Percentiles rank a stretch among this genome's conserved stretches.
Conservation (phyloP, 176 grass and related monocot species). For the Echinochloa phyllopogon region DNA sequence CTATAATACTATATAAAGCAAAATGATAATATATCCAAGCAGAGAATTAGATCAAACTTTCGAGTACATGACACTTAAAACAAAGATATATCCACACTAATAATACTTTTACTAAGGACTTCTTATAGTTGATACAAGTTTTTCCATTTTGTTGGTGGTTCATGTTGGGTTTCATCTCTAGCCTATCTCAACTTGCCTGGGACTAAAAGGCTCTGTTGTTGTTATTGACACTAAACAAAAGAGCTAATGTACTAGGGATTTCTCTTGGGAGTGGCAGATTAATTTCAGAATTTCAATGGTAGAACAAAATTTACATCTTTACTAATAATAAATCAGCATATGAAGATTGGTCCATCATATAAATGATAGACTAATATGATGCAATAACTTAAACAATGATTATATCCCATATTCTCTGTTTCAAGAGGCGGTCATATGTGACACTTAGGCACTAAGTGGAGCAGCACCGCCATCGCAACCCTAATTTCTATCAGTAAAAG, state of each 20-base stretch:
- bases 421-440: background rate
- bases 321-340: background rate
- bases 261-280: background rate
- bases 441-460: background rate
- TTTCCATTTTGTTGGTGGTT: background rate
- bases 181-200: background rate
- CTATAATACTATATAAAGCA: background rate
- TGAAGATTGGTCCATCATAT: background rate
- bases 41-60: background rate
- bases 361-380: background rate
- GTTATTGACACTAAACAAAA: background rate
- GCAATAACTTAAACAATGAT: background rate
- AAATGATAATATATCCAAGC: constrained; percentile 1
- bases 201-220: background rate
- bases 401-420: background rate
- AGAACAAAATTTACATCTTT: background rate
- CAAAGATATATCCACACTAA: background rate
- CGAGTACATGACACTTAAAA: background rate
- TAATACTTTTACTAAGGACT: background rate
- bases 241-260: background rate
- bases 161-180: background rate
- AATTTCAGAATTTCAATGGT: background rate
- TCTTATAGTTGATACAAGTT: background rate
- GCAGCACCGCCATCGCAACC: background rate
- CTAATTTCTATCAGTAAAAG: constrained; percentile 25